Conservation (phyloP, 2,329 filamentous ascomycete species). For the Aspergillus sergii region DNA sequence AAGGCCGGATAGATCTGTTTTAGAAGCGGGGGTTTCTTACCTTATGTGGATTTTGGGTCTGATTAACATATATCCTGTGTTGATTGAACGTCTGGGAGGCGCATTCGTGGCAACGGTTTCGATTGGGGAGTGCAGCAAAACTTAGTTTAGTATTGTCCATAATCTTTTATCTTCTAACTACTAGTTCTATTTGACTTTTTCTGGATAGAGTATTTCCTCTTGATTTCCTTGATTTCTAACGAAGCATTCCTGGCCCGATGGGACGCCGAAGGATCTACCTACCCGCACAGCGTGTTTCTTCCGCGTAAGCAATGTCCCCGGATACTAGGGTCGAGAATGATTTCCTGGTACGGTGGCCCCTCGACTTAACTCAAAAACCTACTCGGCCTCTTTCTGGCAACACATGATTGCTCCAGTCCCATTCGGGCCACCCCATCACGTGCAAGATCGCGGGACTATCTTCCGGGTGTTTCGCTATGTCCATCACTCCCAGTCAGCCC, state of each 20-base stretch:
- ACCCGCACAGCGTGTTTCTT: background rate
- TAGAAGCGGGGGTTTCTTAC: conserved; percentile 10
- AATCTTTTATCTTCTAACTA: background rate
- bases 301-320: background rate
- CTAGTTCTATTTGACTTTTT: background rate
- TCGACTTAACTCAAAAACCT: background rate
- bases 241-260: background rate
- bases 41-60: conserved; percentile 14
- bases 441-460: conserved; percentile 2
- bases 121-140: conserved; percentile 10
- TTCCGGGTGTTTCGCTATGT: background rate
- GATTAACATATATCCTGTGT: conserved; percentile 6
- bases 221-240: background rate
- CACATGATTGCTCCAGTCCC: background rate
- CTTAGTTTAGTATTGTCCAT: conserved; percentile 8
- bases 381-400: background rate
- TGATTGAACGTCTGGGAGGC: conserved; percentile 11
- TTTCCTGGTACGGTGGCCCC: background rate
- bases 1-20: conserved; percentile 20
- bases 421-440: background rate
- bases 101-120: conserved; percentile 4
- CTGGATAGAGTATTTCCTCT: background rate
- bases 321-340: background rate
- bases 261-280: background rate
- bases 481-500: background rate